Base-by-base conservation (phyloP, 2,329 filamentous ascomycete genomes). In the Aspergillus puulaauensis region DNA sequence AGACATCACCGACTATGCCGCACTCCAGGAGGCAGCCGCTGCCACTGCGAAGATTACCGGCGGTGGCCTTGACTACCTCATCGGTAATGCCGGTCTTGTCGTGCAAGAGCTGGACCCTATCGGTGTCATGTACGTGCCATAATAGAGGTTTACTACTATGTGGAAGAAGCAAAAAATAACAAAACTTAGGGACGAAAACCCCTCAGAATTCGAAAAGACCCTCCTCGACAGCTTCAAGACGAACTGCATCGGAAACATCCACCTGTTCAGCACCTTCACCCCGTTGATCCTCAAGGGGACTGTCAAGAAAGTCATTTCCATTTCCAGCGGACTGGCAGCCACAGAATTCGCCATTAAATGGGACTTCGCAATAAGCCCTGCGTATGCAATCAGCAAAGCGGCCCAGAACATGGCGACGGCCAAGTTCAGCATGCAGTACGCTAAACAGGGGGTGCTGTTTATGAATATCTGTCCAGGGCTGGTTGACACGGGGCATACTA, bases 221-320 rank as follows among this genome's bases (percentile, higher is more conserved):
- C 24, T 52, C 8, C n/a, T 52, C n/a, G n/a, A n/a, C 11, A 33
- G 24, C 24, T 19, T 52, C 21, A 21, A 33, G 6, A 35, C 6
- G 27, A 52, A 52, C 58, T 78, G 82, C 8, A 35, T 83, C 6
- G 82, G 77, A 41, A 77, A 81, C 45, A 71, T 86, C 52, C 76
- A 84, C 57, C 73, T 83, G 0, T 78, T 82, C 67, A 81, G 82
- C 62, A 61, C 79, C 2, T 85, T 83, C 65, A 46, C 83, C 0
- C 83, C 84, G 0, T 73, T 86, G 0, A 70, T 88, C 27, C 68
- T 75, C 1, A 79, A 81, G 47, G 79, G 84, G 2, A 64, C 69
- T 1, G 64, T 60, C 15, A 86, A 86, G 69, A 86, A 86, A 64
- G 72, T 84, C n/a, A 75, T 83, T 19, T 63, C 75, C 14, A 75